Base-by-base conservation (phyloP, 1,139 yeast species). In the Scheffersomyces lignicola region DNA sequence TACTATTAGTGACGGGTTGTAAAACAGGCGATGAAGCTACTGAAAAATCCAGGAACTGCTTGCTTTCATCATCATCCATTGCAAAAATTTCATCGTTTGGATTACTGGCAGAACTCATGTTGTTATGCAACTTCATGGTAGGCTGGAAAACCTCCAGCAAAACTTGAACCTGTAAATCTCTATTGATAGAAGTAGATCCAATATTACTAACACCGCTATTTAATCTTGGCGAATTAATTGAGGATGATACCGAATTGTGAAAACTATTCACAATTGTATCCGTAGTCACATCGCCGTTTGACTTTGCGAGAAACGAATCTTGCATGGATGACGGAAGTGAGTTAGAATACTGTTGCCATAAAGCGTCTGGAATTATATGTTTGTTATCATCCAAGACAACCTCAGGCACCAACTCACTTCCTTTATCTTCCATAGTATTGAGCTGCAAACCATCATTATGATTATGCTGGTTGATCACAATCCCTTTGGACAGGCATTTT, bases 371-470 rank as follows among this genome's bases (percentile, higher is more conserved):
- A 29, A 89, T 81, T 36, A 89, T 89, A 56, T 89, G 97, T 44
- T 78, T 81, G 57, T 89, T 89, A 53, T 89, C 97, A 54, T 87
- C 89, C 29, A 90, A 67, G 3, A 85, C 82, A 14, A 90, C 97
- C 52, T 88, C 96, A 1, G 92, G 90, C 14, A 78, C 73, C 21
- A 69, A 30, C 7, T 30, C 24, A 11, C 35, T 33, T 12, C 23
- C 21, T 12, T 16, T 32, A 14, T n/a, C 24, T 17, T 21, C 16
- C 14, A 11, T 16, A 15, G 16, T 29, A 16, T 26, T 18, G 7
- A 14, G 9, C 5, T 32, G 7, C 6, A 9, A 9, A 9, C 12
- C 5, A 15, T 16, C 5, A 26, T 26, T 14, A 14, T 26, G 5
- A 14, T 18, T 16, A 29, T 11, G 5, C 9, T 24, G 29, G 4